Percentiles rank a stretch among this genome's conserved stretches.
Conservation (phyloP, 352 stramenopile genomes). For the Pythium pyrilobum region DNA sequence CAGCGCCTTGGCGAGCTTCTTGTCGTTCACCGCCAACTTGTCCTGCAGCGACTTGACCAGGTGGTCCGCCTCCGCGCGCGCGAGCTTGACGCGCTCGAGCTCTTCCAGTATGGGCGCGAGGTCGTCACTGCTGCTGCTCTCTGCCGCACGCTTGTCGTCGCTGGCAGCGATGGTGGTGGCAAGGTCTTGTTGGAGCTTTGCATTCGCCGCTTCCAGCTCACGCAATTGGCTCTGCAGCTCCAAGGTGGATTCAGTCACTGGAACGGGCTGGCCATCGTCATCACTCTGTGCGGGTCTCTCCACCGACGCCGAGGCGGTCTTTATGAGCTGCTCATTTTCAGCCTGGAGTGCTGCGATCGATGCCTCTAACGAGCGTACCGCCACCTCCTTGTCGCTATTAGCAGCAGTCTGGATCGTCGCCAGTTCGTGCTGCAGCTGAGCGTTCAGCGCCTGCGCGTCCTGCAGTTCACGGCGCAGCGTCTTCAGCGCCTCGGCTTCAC, state of each 20-base stretch:
- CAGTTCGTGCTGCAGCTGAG: not conserved
- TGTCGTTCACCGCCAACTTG: slow-evolving; percentile 12
- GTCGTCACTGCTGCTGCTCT: slow-evolving; percentile 1
- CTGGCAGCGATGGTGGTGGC: not conserved
- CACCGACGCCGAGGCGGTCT: not conserved
- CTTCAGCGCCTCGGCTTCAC: too few relatives aligned
- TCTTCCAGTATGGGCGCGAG: slow-evolving; percentile 41
- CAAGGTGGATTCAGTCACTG: too few relatives aligned
- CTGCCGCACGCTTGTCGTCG: too few relatives aligned
- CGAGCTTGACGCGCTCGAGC: slow-evolving; percentile 56
- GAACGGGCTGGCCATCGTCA: too few relatives aligned
- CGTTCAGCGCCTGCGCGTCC: not conserved
- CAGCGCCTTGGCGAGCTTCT: slow-evolving; percentile 6
- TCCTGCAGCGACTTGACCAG: slow-evolving; percentile 38
- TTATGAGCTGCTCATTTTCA: slow-evolving; percentile 4
- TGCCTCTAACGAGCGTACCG: not conserved
- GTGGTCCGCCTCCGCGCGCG: slow-evolving; percentile 41
- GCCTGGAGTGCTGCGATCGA: not conserved
- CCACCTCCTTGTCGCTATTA: not conserved
- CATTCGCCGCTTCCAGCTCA: slow-evolving; percentile 6
- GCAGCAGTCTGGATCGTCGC: not conserved
- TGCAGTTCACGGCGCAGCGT: too few relatives aligned
- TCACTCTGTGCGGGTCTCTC: not conserved
- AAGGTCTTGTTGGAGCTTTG: slow-evolving; percentile 7
- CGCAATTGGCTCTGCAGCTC: not conserved